These are phyloP conservation scores for Scleroderma bovista DNA, from an alignment of 768 basidiomycete species.

Conservation along the genomic window DNA sequence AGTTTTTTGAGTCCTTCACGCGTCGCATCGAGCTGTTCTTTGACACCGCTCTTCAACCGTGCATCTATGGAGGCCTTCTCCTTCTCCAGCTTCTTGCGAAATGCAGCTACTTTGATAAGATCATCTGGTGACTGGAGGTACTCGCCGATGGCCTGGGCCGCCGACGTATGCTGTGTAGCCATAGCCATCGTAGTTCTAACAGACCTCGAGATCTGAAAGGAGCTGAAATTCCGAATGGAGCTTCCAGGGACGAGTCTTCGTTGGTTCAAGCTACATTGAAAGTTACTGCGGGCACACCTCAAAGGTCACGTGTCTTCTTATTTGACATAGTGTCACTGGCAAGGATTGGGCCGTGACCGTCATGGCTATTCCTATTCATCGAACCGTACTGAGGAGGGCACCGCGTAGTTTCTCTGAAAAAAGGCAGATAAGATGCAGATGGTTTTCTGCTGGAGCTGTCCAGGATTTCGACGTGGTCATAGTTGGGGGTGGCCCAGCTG, in stretches of 20 bases:
- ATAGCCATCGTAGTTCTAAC: constrained; percentile 27
- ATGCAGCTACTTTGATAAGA: constrained; percentile 80
- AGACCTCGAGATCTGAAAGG: too few relatives aligned
- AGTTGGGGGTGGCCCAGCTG: constrained; percentile 91
- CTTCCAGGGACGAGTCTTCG: too few relatives aligned
- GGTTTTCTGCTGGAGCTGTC: constrained; percentile 15
- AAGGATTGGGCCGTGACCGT: background rate
- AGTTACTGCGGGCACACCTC: background rate
- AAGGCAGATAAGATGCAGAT: constrained; percentile 4
- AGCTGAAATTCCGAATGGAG: too few relatives aligned
- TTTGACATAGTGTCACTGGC: background rate
- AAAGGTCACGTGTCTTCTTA: background rate
- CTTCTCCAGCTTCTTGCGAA: constrained; percentile 92
- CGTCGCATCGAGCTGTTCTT: constrained; percentile 88
- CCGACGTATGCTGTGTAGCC: constrained; percentile 56
- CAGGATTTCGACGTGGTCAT: constrained; percentile 83
- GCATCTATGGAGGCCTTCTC: constrained; percentile 94
- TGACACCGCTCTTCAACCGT: constrained; percentile 84
- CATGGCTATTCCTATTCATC: background rate
- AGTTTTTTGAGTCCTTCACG: constrained; percentile 82
- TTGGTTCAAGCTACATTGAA: too few relatives aligned
- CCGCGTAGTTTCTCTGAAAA: constrained; percentile 2
- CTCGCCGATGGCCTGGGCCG: constrained; percentile 83
- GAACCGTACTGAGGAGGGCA: constrained; percentile 2
- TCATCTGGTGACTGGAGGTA: constrained; percentile 92